These are phyloP conservation scores for Blastomyces parvus DNA, from an alignment of 2,329 filamentous ascomycete species.

Conservation along the genomic window DNA sequence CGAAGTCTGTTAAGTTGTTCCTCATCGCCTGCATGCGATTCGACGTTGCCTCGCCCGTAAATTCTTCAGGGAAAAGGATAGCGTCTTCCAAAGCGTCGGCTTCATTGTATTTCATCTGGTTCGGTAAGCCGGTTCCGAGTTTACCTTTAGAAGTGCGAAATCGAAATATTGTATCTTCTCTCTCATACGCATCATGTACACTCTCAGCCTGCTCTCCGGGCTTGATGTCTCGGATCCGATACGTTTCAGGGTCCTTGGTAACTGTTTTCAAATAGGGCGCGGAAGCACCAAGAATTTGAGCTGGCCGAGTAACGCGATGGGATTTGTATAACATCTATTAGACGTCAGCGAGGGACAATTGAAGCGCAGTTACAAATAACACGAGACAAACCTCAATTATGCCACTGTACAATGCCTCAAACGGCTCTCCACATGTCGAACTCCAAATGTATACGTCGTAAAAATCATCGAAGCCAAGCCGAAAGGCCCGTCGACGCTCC, in stretches of 20 bases:
- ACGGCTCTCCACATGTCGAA: slow-evolving; percentile 25
- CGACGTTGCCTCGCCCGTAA: slow-evolving; percentile 5
- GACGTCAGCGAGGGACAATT: slow-evolving; percentile 1
- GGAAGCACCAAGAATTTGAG: slow-evolving; percentile 2
- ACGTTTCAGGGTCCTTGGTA: slow-evolving; percentile 26
- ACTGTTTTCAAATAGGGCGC: slow-evolving; percentile 32
- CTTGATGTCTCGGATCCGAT: slow-evolving; percentile 29
- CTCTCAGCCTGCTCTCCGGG: slow-evolving; percentile 23
- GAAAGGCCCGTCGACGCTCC: slow-evolving; percentile 29
- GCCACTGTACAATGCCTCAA: slow-evolving; percentile 19
- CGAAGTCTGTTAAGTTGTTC: slow-evolving; percentile 17
- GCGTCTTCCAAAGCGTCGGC: slow-evolving; percentile 35
- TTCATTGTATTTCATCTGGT: slow-evolving; percentile 30
- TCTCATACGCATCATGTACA: slow-evolving; percentile 8
- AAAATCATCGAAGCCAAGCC: slow-evolving; percentile 36
- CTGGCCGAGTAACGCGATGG: slow-evolving; percentile 21
- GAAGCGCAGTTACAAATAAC: not conserved
- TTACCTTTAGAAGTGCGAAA: slow-evolving; percentile 5
- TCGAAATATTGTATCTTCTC: slow-evolving; percentile 10
- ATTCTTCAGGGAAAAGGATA: slow-evolving; percentile 34
- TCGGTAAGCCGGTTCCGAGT: slow-evolving; percentile 11
- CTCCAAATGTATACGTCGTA: slow-evolving; percentile 39
- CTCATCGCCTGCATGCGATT: slow-evolving; percentile 10
- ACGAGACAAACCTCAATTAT: slow-evolving; percentile 24
- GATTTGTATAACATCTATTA: slow-evolving; percentile 31